Conservation (phyloP, 1,284 basidiomycete genomes). For the Stereum hirsutum region DNA sequence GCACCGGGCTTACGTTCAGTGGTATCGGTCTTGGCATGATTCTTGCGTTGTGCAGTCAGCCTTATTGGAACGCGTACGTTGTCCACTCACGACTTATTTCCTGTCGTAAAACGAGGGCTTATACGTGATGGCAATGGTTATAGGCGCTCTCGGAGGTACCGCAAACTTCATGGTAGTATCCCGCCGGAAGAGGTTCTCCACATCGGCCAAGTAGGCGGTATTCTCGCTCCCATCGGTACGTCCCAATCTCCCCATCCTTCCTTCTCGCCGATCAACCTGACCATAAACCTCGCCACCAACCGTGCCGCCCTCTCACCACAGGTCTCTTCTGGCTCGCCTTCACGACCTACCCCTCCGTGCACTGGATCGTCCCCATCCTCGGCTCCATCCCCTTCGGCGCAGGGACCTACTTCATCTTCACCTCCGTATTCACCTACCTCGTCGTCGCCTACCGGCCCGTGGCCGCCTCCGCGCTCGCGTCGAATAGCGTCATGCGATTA, state of each 20-base stretch:
- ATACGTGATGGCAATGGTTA: too few species aligned
- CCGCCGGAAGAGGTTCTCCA: slow-evolving; percentile 65
- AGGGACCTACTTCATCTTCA: slow-evolving; percentile 54
- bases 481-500: slow-evolving; percentile 60
- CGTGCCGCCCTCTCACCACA: too few species aligned
- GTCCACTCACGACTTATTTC: too few species aligned
- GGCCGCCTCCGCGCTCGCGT: slow-evolving; percentile 70
- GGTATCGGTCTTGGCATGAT: slow-evolving; percentile 69
- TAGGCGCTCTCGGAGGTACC: slow-evolving; percentile 22
- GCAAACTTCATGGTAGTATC: slow-evolving; percentile 33
- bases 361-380: slow-evolving; percentile 67
- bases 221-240: slow-evolving; percentile 54
- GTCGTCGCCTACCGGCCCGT: slow-evolving; percentile 70
- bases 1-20: slow-evolving; percentile 59
- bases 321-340: slow-evolving; percentile 70
- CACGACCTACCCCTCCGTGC: slow-evolving; percentile 56
- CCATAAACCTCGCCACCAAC: too few species aligned
- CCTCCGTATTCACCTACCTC: slow-evolving; percentile 63
- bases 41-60: slow-evolving; percentile 42
- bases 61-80: slow-evolving; percentile 51
- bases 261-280: not conserved
- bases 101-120: too few species aligned
- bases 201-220: slow-evolving; percentile 59
- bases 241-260: slow-evolving; percentile 4
- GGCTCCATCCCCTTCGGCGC: slow-evolving; percentile 53